These are phyloP conservation scores for Ganoderma boninense DNA, from an alignment of 1,284 basidiomycete species.

Conservation along the genomic window DNA sequence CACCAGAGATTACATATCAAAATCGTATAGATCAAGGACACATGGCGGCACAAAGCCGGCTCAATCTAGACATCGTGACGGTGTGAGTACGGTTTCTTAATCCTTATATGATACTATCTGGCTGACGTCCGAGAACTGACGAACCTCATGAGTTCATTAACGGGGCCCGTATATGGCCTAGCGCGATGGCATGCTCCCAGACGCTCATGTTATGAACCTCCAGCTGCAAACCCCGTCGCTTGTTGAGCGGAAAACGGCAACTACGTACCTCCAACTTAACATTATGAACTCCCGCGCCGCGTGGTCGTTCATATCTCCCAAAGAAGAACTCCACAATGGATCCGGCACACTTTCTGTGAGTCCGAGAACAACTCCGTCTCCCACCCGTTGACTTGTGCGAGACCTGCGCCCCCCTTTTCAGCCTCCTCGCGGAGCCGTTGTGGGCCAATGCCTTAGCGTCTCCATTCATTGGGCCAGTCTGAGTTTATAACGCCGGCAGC, in stretches of 20 bases:
- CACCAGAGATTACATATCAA: not conserved
- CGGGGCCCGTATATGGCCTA: not conserved
- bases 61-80: not conserved
- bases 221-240: conserved; percentile 1
- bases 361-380: not conserved
- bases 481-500: not conserved
- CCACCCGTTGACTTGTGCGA: conserved; percentile 6
- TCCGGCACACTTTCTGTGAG: not conserved
- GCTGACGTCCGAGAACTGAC: not conserved
- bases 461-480: not conserved
- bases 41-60: not conserved
- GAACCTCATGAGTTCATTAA: conserved; percentile 7
- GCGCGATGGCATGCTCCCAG: not conserved
- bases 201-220: not conserved
- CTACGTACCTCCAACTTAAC: not conserved
- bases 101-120: not conserved
- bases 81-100: not conserved
- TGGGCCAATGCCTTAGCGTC: not conserved
- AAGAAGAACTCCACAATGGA: not conserved
- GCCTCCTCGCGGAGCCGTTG: conserved; percentile 1
- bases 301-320: not conserved
- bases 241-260: not conserved
- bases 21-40: not conserved
- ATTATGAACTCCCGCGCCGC: conserved; percentile 5
- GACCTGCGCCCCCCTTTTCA: not conserved